Evolutionary conservation across 192 early-diverging fungal genomes (phyloP), one percentile per base, ranked within the genome.

Genomic region (Rhizophlyctis rosea): DNA sequence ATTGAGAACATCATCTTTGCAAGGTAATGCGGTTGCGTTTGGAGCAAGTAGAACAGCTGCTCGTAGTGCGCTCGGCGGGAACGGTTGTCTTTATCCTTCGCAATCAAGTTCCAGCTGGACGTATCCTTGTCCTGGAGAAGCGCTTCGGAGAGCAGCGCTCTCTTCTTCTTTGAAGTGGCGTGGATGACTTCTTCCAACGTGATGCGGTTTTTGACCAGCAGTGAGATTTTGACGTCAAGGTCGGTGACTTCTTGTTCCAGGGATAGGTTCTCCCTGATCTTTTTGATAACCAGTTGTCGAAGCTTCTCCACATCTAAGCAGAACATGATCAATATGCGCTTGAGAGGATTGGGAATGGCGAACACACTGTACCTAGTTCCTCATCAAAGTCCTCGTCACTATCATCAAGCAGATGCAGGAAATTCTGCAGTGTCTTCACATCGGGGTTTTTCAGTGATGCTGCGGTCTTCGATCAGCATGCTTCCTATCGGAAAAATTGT

Each of bases 161-260:
- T 76, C 50, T 64, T 71, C 39, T 86, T 78, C 63, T 78, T 83
- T 33, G 78, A 73, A 11, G 87, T 84, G 21, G 72, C 75, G n/a
- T 75, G 82, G 60, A 94, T 75, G 2, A 98, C 92, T 74, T 99
- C 98, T 50, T 99, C 95, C 39, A 99, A 78, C 18, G 93, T 85
- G 53, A 97, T 96, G 34, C 90, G 84, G 76, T 99, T 99, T 65
- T 91, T 91, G 44, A 99, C 87, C 18, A 99, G 81, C 28, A 98
- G 79, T 4, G 95, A 91, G 68, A 99, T 98, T 71, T 99, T 97
- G 60, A 94, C 85, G 62, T 99, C 98, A 0, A 98, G 77, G 36
- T 93, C 89, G 65, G 86, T 92, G 9, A 98, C 68, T 27, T 92
- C 83, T 3, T 74, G 65, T 50, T 93, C 90, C 4, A 85, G 78